These are phyloP conservation scores for Naganishia kalamii DNA, from an alignment of 768 basidiomycete genomes.

Conservation along the genomic window DNA sequence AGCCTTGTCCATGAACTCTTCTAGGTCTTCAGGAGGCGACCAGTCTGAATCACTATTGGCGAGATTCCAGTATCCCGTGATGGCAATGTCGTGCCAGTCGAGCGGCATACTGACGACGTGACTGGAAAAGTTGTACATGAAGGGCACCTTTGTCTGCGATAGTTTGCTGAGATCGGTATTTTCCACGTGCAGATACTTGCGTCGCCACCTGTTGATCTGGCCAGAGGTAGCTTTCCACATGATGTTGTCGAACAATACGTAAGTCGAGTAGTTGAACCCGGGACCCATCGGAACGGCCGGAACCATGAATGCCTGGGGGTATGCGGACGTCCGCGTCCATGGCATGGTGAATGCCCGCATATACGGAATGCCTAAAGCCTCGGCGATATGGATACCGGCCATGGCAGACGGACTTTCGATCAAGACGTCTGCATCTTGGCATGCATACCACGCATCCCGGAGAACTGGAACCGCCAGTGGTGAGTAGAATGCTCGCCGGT, in stretches of 20 bases:
- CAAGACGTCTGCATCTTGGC: slow-evolving; percentile 61
- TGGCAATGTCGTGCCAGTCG: slow-evolving; percentile 60
- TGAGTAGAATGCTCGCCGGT: background rate
- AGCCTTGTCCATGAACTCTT: slow-evolving; percentile 57
- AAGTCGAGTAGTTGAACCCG: slow-evolving; percentile 54
- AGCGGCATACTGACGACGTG: slow-evolving; percentile 65
- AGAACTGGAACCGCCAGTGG: background rate
- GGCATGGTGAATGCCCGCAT: slow-evolving; percentile 51
- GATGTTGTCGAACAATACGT: slow-evolving; percentile 61
- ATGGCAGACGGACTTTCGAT: slow-evolving; percentile 64
- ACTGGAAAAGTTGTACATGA: slow-evolving; percentile 60
- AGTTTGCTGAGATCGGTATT: slow-evolving; percentile 60
- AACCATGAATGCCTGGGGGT: slow-evolving; percentile 59
- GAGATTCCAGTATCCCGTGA: slow-evolving; percentile 60
- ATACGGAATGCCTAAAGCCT: slow-evolving; percentile 62
- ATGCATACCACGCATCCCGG: slow-evolving; percentile 59
- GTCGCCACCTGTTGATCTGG: slow-evolving; percentile 64
- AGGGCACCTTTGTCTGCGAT: slow-evolving; percentile 53
- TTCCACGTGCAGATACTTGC: slow-evolving; percentile 51
- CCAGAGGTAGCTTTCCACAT: slow-evolving; percentile 63
- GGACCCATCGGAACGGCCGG: slow-evolving; percentile 60
- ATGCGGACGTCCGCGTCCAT: slow-evolving; percentile 53
- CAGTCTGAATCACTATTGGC: slow-evolving; percentile 60
- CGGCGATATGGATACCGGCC: slow-evolving; percentile 67
- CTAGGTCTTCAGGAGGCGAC: slow-evolving; percentile 53